Base-by-base conservation (phyloP, 164 flowering plant genomes). In the Akebia trifoliata region DNA sequence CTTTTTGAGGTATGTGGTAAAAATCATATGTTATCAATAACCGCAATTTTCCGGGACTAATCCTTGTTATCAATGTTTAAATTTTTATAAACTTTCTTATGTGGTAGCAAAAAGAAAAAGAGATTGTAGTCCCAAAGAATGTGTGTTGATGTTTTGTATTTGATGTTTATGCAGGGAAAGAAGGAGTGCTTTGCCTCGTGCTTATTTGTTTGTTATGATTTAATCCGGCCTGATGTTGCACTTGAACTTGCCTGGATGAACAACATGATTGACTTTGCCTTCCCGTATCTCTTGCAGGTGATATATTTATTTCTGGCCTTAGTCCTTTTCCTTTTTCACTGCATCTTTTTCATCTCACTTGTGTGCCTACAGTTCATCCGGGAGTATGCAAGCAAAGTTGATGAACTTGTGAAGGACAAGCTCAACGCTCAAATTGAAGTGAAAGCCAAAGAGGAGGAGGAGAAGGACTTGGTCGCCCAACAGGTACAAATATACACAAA, bases 181-280 rank as follows among this genome's bases (percentile, higher is more conserved):
- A 94, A 90, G 70, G 99, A 94, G 64, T 94, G 96, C 76, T 94
- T 90, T 75, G 95, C 96, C 6, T 73, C 99, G 1, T 88, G 99
- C 74, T 85, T 94, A 38, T 94, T 90, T 60, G 94, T 85, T 51
- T 94, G 99, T 65, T 94, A 90, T 54, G 97, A 94, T 57, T 54
- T 90, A 32, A 86, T 94, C 44, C 82, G 96, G 31, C 72, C 91
- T 14, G 99, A 94, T 71, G 83, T 94, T 62, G 99, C 83, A 15
- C 84, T 94, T 66, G 99, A 94, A 59, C 91, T 94, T 28, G 95
- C 99, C 17, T 94, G 99, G 99, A 80, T 81, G 72, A 86, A 94
- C 76, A 88, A 86, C 52, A 90, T 94, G 85, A 64, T 90, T 8
- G 99, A 94, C 72, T 94, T 88, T 69, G 95, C 95, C 21, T 88